A percentile compares a stretch with the other conserved stretches of the same genome.
Conservation (phyloP, 441 rosid genomes). For the Populus hybrid region DNA sequence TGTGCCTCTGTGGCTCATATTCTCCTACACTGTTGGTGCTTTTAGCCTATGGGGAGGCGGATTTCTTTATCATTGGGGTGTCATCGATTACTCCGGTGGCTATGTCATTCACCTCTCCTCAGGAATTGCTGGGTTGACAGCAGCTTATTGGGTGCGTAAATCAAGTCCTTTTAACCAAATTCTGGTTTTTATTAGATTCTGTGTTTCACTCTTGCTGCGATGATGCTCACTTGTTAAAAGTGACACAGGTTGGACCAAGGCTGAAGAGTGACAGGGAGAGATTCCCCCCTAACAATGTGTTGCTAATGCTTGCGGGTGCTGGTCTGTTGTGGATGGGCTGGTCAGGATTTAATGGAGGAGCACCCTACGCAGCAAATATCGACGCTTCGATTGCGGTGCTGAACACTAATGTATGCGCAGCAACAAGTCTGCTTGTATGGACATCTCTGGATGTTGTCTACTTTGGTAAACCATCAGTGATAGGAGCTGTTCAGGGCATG, state of each 20-base stretch:
- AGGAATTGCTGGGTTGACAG: slow-evolving; percentile 72
- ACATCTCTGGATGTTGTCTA: slow-evolving; percentile 67
- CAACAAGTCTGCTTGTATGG: slow-evolving; percentile 91
- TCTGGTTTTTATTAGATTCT: neutral
- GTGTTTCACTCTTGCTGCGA: neutral
- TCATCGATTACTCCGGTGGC: slow-evolving; percentile 82
- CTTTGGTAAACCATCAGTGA: slow-evolving; percentile 84
- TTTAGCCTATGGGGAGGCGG: slow-evolving; percentile 88
- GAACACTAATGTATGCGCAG: slow-evolving; percentile 75
- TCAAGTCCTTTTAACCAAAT: neutral
- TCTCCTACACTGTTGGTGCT: slow-evolving; percentile 77
- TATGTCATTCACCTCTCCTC: slow-evolving; percentile 82
- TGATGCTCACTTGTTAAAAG: neutral
- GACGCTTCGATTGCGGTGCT: slow-evolving; percentile 61
- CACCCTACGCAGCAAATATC: slow-evolving; percentile 75
- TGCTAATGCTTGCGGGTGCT: slow-evolving; percentile 85
- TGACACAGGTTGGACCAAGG: slow-evolving; percentile 73
- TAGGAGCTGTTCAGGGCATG: slow-evolving; percentile 93
- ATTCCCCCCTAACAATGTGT: slow-evolving; percentile 84
- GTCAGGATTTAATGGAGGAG: slow-evolving; percentile 96
- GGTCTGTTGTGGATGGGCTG: slow-evolving; percentile 94
- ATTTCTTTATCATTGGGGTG: slow-evolving; percentile 75
- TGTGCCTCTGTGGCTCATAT: slow-evolving; percentile 74
- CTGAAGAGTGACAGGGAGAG: slow-evolving; percentile 65
- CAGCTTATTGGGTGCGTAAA: slow-evolving; percentile 70